Evolutionary conservation across 2,329 filamentous ascomycete species (phyloP).

Genomic region (Escovopsis sp.): DNA sequence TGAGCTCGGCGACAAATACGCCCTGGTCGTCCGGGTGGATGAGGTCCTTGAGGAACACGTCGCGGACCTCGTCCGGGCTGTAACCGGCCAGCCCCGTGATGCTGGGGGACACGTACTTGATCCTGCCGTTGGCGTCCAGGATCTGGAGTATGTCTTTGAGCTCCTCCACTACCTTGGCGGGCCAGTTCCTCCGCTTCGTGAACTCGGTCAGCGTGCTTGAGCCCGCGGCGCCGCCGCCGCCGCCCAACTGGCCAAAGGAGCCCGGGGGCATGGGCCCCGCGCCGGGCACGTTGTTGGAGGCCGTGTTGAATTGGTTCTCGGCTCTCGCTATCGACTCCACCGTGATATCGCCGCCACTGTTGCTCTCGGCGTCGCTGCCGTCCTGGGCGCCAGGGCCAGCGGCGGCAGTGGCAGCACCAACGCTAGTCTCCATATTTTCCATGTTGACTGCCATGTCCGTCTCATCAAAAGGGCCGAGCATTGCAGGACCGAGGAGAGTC

Average conservation of each 20-base stretch:
- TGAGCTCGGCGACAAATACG: slow-evolving; percentile 75
- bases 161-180: slow-evolving; percentile 77
- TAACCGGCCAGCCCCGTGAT: slow-evolving; percentile 64
- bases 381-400: slow-evolving; percentile 6
- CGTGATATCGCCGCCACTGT: slow-evolving; percentile 9
- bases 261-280: slow-evolving; percentile 27
- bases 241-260: slow-evolving; percentile 19
- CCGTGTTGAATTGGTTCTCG: slow-evolving; percentile 21
- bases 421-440: slow-evolving; percentile 13
- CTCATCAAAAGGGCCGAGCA: slow-evolving; percentile 10
- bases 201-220: slow-evolving; percentile 37
- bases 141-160: slow-evolving; percentile 81
- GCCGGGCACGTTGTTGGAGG: slow-evolving; percentile 24
- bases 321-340: slow-evolving; percentile 17
- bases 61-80: slow-evolving; percentile 52
- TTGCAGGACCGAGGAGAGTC: slow-evolving; percentile 4
- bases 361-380: slow-evolving; percentile 10
- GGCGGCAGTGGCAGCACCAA: background rate
- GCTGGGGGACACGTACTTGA: slow-evolving; percentile 76
- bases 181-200: slow-evolving; percentile 59
- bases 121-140: slow-evolving; percentile 67
- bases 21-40: slow-evolving; percentile 76
- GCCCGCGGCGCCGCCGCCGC: slow-evolving; percentile 20
- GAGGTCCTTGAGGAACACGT: slow-evolving; percentile 63
- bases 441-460: slow-evolving; percentile 29